Percentiles rank a stretch among this genome's conserved stretches.
Conservation (phyloP, 192 early-diverging fungal genomes). For the Coemansia sp. region DNA sequence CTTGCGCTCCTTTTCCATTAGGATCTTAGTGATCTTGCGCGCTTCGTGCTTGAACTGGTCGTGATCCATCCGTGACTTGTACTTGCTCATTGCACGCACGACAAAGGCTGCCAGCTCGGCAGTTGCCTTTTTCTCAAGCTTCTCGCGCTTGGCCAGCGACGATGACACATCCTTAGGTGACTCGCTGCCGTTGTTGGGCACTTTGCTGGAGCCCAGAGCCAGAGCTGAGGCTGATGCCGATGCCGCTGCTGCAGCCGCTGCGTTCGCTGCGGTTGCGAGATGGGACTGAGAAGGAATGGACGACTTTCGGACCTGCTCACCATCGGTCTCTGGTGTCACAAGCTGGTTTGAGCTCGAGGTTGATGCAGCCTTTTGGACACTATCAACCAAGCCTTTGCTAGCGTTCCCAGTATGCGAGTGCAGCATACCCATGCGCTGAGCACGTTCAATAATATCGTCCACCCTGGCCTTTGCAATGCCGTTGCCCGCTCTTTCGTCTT, state of each 20-base stretch:
- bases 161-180: neutral
- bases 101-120: conserved; percentile 53
- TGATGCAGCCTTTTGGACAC: neutral
- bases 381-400: neutral
- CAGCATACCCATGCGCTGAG: conserved; percentile 31
- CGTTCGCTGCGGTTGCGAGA: conserved; percentile 7
- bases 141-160: conserved; percentile 32
- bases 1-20: conserved; percentile 58
- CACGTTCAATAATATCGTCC: conserved; percentile 51
- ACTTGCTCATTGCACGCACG: conserved; percentile 43
- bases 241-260: neutral
- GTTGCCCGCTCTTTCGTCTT: conserved; percentile 11
- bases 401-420: conserved; percentile 3
- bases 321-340: conserved; percentile 17
- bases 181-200: neutral
- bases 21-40: conserved; percentile 52
- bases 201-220: neutral
- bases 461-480: conserved; percentile 38
- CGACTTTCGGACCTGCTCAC: neutral
- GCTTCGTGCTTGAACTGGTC: conserved; percentile 56
- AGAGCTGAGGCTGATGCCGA: neutral
- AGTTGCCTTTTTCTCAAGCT: conserved; percentile 45
- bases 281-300: neutral
- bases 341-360: conserved; percentile 13
- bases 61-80: conserved; percentile 46